A percentile compares a stretch with the other conserved stretches of the same genome.
Evolutionary conservation across 148 eudicot genomes (phyloP).

Genomic region (Fagopyrum homotropicum): DNA sequence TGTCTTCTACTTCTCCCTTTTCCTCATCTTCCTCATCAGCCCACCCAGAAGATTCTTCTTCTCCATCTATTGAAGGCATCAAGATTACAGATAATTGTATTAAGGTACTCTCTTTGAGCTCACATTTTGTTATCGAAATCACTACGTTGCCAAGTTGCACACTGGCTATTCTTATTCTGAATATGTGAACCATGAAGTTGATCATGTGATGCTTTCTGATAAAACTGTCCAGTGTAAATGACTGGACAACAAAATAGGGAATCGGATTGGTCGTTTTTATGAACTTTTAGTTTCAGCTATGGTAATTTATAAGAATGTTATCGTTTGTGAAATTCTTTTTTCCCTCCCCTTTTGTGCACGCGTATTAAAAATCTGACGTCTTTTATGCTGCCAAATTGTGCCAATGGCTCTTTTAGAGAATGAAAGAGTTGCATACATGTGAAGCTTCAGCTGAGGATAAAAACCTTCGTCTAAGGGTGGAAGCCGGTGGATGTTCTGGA

Average conservation of each 20-base stretch:
- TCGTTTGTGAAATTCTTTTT: too few relatives aligned
- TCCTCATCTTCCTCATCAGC: conserved; percentile 24
- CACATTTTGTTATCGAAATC: background rate
- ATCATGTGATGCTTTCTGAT: background rate
- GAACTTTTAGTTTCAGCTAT: too few relatives aligned
- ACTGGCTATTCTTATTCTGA: background rate
- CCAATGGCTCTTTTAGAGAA: conserved; percentile 40
- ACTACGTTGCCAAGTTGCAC: too few relatives aligned
- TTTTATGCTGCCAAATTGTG: background rate
- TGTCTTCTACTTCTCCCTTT: background rate
- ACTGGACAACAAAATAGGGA: background rate
- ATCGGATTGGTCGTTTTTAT: background rate
- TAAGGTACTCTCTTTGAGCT: conserved; percentile 34
- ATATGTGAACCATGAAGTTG: background rate
- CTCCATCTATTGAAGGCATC: conserved; percentile 42
- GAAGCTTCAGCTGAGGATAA: conserved; percentile 42
- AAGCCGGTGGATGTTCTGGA: conserved; percentile 99
- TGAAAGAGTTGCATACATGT: conserved; percentile 78
- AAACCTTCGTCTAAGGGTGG: conserved; percentile 83
- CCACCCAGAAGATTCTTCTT: conserved; percentile 27
- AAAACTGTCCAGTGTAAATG: background rate
- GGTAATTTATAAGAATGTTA: too few relatives aligned
- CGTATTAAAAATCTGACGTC: too few relatives aligned
- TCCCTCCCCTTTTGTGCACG: too few relatives aligned
- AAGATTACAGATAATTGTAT: conserved; percentile 62